Conservation (phyloP, 202 grass and related monocot genomes). For the Musa balbisiana region DNA sequence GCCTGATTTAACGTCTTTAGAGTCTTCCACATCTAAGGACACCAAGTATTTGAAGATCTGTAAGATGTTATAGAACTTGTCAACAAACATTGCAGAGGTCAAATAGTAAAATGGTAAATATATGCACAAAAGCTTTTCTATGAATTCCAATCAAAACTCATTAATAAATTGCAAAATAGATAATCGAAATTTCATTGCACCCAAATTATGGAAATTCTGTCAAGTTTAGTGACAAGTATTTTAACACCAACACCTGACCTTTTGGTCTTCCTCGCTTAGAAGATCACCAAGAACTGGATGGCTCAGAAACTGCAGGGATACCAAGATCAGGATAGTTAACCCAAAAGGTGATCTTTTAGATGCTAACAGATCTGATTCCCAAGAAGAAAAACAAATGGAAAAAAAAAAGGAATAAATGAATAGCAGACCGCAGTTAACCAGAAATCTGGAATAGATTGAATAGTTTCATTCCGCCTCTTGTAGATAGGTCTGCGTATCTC, state of each 20-base stretch:
- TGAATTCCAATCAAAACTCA: neutral
- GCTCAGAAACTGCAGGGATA: conserved; percentile 63
- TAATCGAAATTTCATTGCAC: neutral
- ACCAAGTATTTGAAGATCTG: conserved; percentile 80
- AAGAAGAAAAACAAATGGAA: neutral
- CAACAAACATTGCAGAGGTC: neutral
- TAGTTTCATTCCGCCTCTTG: conserved; percentile 49
- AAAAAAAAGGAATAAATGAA: conserved; percentile 3
- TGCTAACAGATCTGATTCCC: neutral
- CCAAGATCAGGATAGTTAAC: conserved; percentile 14
- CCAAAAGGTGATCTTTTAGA: neutral
- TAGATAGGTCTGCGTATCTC: conserved; percentile 64
- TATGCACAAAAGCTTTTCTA: neutral
- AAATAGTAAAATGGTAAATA: neutral
- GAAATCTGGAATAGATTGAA: conserved; percentile 72
- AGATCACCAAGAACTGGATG: conserved; percentile 69
- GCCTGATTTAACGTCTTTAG: conserved; percentile 72
- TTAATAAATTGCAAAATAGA: neutral
- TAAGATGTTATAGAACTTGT: conserved; percentile 13
- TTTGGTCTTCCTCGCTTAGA: conserved; percentile 52
- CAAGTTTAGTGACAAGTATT: neutral
- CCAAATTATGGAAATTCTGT: conserved; percentile 2
- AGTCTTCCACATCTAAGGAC: conserved; percentile 61
- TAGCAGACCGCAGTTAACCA: conserved; percentile 73
- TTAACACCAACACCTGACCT: conserved; percentile 13